A percentile compares a stretch with the other conserved stretches of the same genome.
Conservation (phyloP, 2,329 filamentous ascomycete genomes). For the Cadophora malorum region DNA sequence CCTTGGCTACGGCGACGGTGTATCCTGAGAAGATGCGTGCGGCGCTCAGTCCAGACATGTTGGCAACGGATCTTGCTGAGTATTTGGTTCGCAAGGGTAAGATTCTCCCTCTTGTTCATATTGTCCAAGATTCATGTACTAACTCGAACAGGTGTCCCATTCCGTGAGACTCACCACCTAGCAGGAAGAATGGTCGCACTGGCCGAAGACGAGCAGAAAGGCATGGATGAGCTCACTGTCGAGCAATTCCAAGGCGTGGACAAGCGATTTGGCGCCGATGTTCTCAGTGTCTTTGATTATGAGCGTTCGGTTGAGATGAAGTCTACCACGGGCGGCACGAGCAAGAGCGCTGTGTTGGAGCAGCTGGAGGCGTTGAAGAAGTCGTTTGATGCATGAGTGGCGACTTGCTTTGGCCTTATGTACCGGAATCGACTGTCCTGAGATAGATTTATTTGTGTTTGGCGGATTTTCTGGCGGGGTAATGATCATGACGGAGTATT, state of each 20-base stretch:
- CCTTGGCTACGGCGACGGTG: slow-evolving; percentile 74
- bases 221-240: slow-evolving; percentile 72
- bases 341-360: slow-evolving; percentile 66
- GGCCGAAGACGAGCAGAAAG: slow-evolving; percentile 62
- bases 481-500: slow-evolving; percentile 7
- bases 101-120: not conserved
- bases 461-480: not conserved
- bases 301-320: slow-evolving; percentile 83
- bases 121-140: slow-evolving; percentile 40
- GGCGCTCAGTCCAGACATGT: slow-evolving; percentile 56
- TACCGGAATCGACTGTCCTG: not conserved
- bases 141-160: slow-evolving; percentile 72
- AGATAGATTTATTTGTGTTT: not conserved
- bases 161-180: slow-evolving; percentile 82
- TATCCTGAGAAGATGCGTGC: slow-evolving; percentile 78
- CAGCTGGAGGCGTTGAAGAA: slow-evolving; percentile 62
- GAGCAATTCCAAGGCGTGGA: slow-evolving; percentile 74
- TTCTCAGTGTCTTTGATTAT: slow-evolving; percentile 77
- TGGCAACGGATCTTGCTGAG: slow-evolving; percentile 71
- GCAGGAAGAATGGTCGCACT: slow-evolving; percentile 75
- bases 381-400: slow-evolving; percentile 33
- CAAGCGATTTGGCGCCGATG: slow-evolving; percentile 72
- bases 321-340: slow-evolving; percentile 81
- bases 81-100: slow-evolving; percentile 65
- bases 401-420: not conserved